Evolutionary conservation across 805 yeast genomes (phyloP).

Genomic region (Zygoascus biomembranicola): DNA sequence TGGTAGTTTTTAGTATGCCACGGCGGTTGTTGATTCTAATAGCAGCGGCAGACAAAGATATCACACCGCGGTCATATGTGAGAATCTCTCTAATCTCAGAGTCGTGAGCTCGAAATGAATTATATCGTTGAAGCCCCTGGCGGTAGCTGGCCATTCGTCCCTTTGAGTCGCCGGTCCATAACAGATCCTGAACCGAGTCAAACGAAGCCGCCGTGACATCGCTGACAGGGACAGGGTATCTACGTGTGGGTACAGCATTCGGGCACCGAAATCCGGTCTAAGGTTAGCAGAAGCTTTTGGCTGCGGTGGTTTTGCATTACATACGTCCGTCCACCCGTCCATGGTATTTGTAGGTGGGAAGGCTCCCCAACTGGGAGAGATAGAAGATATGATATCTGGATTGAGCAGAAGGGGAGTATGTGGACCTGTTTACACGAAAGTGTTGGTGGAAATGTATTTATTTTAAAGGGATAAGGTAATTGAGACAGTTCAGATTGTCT

Average conservation of each 20-base stretch:
- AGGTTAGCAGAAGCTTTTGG: not conserved
- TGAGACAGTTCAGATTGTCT: no score
- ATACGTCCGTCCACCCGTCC: conserved; percentile 17
- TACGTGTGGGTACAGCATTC: conserved; percentile 2
- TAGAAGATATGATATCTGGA: not conserved
- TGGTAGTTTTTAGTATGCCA: conserved; percentile 40
- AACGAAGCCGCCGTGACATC: conserved; percentile 36
- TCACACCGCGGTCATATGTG: conserved; percentile 47
- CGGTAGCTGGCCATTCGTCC: conserved; percentile 37
- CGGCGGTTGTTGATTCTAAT: conserved; percentile 48
- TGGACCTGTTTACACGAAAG: no score
- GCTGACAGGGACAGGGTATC: conserved; percentile 13
- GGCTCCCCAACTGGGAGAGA: not conserved
- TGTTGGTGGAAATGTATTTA: no score
- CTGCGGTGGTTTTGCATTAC: not conserved
- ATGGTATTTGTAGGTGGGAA: conserved; percentile 1
- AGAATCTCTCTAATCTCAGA: conserved; percentile 40
- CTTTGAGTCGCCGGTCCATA: conserved; percentile 75
- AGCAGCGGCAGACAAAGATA: conserved; percentile 45
- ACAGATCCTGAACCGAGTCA: conserved; percentile 63
- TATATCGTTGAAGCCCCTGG: conserved; percentile 44
- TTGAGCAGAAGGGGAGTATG: not conserved
- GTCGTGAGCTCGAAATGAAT: conserved; percentile 33
- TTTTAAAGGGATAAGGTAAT: no score
- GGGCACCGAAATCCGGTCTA: conserved; percentile 1